A percentile compares a stretch with the other conserved stretches of the same genome.
Evolutionary conservation across 2,329 filamentous ascomycete species (phyloP).

Genomic region (Cladophialophora bantiana): DNA sequence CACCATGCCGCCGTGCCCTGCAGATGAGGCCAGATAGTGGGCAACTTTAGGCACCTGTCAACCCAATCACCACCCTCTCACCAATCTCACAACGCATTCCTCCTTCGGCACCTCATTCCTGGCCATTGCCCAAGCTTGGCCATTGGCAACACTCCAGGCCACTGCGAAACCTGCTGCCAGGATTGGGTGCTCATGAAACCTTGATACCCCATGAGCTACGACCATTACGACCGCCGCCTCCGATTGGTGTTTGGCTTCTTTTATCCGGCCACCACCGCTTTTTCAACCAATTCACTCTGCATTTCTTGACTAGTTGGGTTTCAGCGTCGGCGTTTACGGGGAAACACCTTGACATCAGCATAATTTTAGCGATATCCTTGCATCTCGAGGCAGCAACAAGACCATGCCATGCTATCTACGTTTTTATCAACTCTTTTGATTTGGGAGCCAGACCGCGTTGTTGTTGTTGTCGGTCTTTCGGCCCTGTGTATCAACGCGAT

Average conservation of each 20-base stretch:
- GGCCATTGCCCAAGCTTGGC: conserved; percentile 1
- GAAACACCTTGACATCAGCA: conserved; percentile 8
- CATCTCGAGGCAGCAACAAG: conserved; percentile 13
- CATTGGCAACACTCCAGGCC: neutral
- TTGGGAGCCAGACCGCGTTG: neutral
- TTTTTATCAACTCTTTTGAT: conserved; percentile 6
- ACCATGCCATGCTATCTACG: conserved; percentile 5
- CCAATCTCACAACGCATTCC: conserved; percentile 10
- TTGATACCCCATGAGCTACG: conserved; percentile 19
- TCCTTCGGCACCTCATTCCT: conserved; percentile 5
- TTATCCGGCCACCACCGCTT: conserved; percentile 23
- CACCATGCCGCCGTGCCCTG: conserved; percentile 34
- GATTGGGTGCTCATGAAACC: conserved; percentile 14
- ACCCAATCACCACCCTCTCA: conserved; percentile 15
- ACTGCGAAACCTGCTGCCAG: neutral
- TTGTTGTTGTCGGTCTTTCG: neutral
- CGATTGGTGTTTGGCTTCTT: conserved; percentile 18
- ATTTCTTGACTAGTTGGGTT: conserved; percentile 27
- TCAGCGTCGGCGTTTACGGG: conserved; percentile 32
- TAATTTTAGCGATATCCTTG: conserved; percentile 1
- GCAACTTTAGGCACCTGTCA: neutral
- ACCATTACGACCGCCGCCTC: conserved; percentile 22
- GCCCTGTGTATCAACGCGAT: conserved; percentile 11
- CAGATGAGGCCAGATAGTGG: conserved; percentile 28
- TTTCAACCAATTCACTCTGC: conserved; percentile 10